A percentile compares a stretch with the other conserved stretches of the same genome.
phyloP scores from a whole-genome alignment of 441 rosid genomes.

The Cnidoscolus chayamansa region DNA sequence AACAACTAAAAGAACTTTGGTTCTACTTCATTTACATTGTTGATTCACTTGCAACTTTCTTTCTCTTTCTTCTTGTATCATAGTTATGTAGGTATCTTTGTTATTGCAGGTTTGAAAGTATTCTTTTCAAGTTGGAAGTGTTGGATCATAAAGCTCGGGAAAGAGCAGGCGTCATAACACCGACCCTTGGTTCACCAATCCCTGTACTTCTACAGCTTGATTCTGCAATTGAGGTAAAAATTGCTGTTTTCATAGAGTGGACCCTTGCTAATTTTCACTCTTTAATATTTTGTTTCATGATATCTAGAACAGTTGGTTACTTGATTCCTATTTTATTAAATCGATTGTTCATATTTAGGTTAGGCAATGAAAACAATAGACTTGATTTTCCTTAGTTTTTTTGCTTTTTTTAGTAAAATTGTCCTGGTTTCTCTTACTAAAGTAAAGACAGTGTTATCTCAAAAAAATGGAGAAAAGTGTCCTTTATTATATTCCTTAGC shows the following conservation, averaged over 20 bases:
- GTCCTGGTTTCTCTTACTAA: not conserved
- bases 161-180: conserved; percentile 84
- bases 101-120: conserved; percentile 62
- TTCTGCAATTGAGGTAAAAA: conserved; percentile 76
- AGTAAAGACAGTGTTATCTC: no score
- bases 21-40: not conserved
- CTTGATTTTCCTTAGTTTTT: not conserved
- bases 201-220: conserved; percentile 79
- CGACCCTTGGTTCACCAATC: conserved; percentile 77
- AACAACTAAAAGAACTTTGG: not conserved
- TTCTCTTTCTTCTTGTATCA: conserved; percentile 14
- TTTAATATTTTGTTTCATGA: not conserved
- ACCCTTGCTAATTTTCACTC: conserved; percentile 7
- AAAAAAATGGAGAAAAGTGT: no score
- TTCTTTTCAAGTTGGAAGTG: conserved; percentile 85
- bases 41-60: conserved; percentile 5
- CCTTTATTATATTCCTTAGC: not conserved
- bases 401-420: not conserved
- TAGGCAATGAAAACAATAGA: not conserved
- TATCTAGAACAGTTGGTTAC: not conserved
- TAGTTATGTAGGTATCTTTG: conserved; percentile 14
- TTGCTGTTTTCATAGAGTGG: conserved; percentile 22
- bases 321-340: not conserved
- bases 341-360: not conserved
- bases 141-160: conserved; percentile 97